Evolutionary conservation across 1,284 basidiomycete species (phyloP), one percentile per base, ranked within the genome.

Genomic region (Bjerkandera adusta): DNA sequence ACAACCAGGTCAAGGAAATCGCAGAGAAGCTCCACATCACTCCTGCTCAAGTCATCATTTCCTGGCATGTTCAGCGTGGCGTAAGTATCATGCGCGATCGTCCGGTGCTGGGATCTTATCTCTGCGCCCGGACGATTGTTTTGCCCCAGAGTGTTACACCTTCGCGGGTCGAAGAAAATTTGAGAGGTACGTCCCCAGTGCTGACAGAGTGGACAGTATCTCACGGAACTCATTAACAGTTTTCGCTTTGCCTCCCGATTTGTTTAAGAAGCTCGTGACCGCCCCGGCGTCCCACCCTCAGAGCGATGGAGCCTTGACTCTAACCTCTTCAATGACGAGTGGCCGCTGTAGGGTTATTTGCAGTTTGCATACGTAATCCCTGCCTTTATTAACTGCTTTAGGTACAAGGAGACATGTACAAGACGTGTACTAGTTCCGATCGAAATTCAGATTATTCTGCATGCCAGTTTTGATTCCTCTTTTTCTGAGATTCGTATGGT

Each of bases 81-180:
- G 83, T 89, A 61, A 38, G 78, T 69, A 18, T 45, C 25, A 18
- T n/a, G n/a, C n/a, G n/a, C n/a, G n/a, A n/a, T n/a, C n/a, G n/a
- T 21, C 2, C 3, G 3, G 22, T 22, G 22, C 29, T 11, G 11
- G 10, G 33, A 20, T 13, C 7, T 20, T 36, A 22, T 20, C 47
- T 37, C n/a, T 18, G n/a, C 48, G 36, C 33, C 43, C 62, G 87
- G 72, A 77, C 80, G 34, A 71, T 89, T 36, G 85, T 86, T 5
- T 72, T 92, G 12, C 87, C 89, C 4, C 92, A 90, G 74, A 89
- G 79, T 51, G 90, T 91, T 24, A 89, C 81, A 0, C 73, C 83
- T 8, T 70, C 75, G 36, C 81, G 90, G 21, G 77, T 93, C 48
- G 68, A 73, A 43, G 81, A 86, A 59, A 95, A 95, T 70, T 67